Conservation (phyloP, 345 rosid species). For the Theobroma cacao region DNA sequence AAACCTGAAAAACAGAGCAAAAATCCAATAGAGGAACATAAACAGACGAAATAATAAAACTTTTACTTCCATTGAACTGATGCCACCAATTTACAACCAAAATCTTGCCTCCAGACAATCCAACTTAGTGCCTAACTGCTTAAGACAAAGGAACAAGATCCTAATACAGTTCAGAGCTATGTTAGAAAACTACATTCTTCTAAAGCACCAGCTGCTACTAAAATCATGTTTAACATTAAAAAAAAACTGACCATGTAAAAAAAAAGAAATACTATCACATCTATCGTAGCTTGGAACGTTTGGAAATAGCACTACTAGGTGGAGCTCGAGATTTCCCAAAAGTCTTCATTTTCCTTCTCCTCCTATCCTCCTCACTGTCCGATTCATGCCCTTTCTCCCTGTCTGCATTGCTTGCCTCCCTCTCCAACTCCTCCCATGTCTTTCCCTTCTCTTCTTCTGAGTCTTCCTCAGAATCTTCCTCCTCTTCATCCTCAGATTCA, state of each 20-base stretch:
- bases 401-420: conserved; percentile 94
- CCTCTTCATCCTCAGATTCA: conserved; percentile 87
- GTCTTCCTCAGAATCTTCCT: conserved; percentile 66
- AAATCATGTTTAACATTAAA: not conserved
- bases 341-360: conserved; percentile 83
- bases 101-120: not conserved
- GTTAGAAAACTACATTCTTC: not conserved
- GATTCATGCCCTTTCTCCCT: conserved; percentile 81
- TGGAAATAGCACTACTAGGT: conserved; percentile 40
- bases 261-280: not conserved
- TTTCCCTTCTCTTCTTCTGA: conserved; percentile 89
- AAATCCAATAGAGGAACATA: not conserved
- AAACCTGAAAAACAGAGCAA: not conserved
- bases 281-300: conserved; percentile 31
- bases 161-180: not conserved
- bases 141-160: not conserved
- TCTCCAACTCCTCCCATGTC: conserved; percentile 98
- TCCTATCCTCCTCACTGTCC: conserved; percentile 92
- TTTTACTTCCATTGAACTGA: not conserved
- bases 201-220: conserved; percentile 7
- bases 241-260: not conserved
- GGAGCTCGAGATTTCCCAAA: conserved; percentile 72
- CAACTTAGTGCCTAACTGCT: not conserved
- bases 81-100: conserved; percentile 6
- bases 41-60: not conserved